These are phyloP conservation scores for Alternaria infectoria DNA, from an alignment of 2,329 filamentous ascomycete species.

Conservation along the genomic window DNA sequence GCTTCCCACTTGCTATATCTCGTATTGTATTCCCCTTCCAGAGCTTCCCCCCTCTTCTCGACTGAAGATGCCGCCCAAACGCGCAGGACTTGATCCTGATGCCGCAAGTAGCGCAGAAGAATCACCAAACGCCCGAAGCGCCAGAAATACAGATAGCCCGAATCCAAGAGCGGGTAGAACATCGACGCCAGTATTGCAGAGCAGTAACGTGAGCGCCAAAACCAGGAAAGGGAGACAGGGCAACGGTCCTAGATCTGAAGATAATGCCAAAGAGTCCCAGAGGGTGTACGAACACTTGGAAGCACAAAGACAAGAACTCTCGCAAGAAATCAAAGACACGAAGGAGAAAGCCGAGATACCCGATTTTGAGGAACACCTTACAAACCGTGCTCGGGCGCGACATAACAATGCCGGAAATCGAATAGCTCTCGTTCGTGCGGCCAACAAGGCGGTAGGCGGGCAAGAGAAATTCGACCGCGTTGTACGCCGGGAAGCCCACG, in stretches of 20 bases:
- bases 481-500: neutral
- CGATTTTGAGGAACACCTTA: neutral
- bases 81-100: neutral
- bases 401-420: neutral
- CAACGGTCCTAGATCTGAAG: neutral
- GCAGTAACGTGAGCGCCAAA: neutral
- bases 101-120: neutral
- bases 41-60: neutral
- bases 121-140: neutral
- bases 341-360: neutral
- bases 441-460: neutral
- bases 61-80: neutral
- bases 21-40: too few species aligned
- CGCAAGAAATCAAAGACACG: rapidly evolving
- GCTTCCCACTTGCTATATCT: neutral
- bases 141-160: too few species aligned
- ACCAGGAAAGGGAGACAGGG: too few species aligned
- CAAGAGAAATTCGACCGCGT: neutral
- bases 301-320: neutral
- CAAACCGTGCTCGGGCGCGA: neutral
- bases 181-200: too few species aligned
- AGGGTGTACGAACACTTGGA: neutral
- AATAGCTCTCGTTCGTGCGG: neutral
- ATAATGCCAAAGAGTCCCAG: neutral
- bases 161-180: neutral